Base-by-base conservation (phyloP, 768 basidiomycete species). In the Suillus occidentalis region DNA sequence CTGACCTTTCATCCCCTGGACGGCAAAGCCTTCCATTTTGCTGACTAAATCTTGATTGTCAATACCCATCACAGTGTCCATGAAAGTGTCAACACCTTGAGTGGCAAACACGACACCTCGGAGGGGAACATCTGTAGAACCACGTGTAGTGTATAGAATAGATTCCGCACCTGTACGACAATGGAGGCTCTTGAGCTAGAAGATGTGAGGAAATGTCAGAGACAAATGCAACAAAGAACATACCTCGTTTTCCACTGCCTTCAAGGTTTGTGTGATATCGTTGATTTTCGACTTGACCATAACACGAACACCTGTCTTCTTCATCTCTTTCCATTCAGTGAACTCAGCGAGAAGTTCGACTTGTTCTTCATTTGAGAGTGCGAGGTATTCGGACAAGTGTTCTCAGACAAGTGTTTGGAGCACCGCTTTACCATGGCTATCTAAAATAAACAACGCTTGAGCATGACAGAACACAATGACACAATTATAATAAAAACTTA, bases 11-110 rank as follows among this genome's bases (percentile, higher is more conserved):
- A 65, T 58, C 16, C 64, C 61, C 36, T 65, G 64, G 25, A 67
- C 6, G 2, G 66, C 40, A 13, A 58, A 67, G 14, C 60, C 58
- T 50, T 66, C 62, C 62, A 66, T 66, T 47, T 63, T 66, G 39
- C 62, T 63, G 25, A 63, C 47, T 9, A 67, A 59, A n/a, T 67
- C 61, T 16, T 65, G 61, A n/a, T 62, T 56, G 56, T 65, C 47
- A 1, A 67, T 59, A 6, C 45, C 31, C 55, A 67, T 67, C 0
- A 50, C 31, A 1, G 60, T 59, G 7, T 22, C 47, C 61, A 65
- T 67, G 52, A 67, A 65, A 16, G 63, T 50, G 4, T 58, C 6
- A 7, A 67, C 31, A 4, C 64, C 60, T n/a, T 43, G 14, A 36
- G n/a, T n/a, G n/a, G n/a, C n/a, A n/a, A n/a, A n/a, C n/a, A n/a